These are phyloP conservation scores for Crepidotus variabilis DNA, from an alignment of 768 basidiomycete genomes.

Conservation along the genomic window DNA sequence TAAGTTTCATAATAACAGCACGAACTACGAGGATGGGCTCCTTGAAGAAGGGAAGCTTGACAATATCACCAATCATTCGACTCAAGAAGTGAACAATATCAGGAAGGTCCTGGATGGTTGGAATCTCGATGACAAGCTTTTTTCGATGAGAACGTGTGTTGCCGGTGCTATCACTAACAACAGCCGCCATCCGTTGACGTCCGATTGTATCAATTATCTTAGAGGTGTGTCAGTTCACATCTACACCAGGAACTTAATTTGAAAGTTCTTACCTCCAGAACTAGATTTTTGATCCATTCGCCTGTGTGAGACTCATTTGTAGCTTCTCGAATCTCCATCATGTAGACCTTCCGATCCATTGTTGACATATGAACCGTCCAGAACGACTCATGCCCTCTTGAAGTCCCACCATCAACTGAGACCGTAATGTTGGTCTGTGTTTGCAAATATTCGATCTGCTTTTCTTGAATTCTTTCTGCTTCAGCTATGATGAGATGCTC, in stretches of 20 bases:
- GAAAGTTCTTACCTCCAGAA: slow-evolving; percentile 8
- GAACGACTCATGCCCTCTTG: slow-evolving; percentile 16
- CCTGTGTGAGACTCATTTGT: slow-evolving; percentile 23
- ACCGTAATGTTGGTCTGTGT: slow-evolving; percentile 16
- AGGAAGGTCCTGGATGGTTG: slow-evolving; percentile 16
- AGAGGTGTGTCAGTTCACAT: not conserved
- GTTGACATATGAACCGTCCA: slow-evolving; percentile 30
- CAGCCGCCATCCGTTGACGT: slow-evolving; percentile 14
- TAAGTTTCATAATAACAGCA: slow-evolving; percentile 16
- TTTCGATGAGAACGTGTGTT: slow-evolving; percentile 17
- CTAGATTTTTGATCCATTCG: slow-evolving; percentile 17
- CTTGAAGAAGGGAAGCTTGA: slow-evolving; percentile 18
- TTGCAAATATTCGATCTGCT: slow-evolving; percentile 7
- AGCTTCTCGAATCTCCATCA: slow-evolving; percentile 22
- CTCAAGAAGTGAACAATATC: slow-evolving; percentile 22
- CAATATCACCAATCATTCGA: slow-evolving; percentile 21
- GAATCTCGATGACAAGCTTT: slow-evolving; percentile 9
- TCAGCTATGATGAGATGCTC: slow-evolving; percentile 13
- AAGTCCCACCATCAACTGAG: slow-evolving; percentile 12
- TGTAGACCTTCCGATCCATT: slow-evolving; percentile 18
- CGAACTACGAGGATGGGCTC: slow-evolving; percentile 14
- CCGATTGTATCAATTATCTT: slow-evolving; percentile 18
- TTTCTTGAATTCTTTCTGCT: slow-evolving; percentile 9
- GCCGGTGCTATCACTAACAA: slow-evolving; percentile 24
- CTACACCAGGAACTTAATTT: not conserved